phyloP scores from a whole-genome alignment of 225 moss, liverwort and hornwort genomes.

The Neckera pumila region DNA sequence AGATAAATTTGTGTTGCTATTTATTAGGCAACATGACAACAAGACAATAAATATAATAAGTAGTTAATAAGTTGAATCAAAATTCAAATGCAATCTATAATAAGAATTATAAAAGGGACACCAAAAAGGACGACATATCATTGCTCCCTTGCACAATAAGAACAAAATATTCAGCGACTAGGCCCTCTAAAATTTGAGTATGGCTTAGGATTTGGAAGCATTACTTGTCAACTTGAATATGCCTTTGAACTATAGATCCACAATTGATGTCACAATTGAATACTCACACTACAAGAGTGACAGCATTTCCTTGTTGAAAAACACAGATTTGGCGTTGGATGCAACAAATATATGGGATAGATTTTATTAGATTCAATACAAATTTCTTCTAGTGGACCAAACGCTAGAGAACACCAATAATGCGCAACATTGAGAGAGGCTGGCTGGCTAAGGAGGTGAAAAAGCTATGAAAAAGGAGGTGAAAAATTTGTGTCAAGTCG shows the following conservation, averaged over 20 bases:
- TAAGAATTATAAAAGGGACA: not conserved
- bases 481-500: no score
- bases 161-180: not conserved
- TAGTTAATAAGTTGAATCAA: not conserved
- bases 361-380: no score
- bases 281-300: no score
- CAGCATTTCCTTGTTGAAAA: no score
- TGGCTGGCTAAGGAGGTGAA: no score
- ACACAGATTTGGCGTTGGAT: no score
- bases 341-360: no score
- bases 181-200: not conserved
- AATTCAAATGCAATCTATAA: not conserved
- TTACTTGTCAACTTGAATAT: not conserved
- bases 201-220: not conserved
- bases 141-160: not conserved
- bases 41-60: not conserved
- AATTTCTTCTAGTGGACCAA: no score
- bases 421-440: no score
- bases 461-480: no score
- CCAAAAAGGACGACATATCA: not conserved
- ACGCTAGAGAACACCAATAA: no score
- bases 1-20: not conserved
- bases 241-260: not conserved
- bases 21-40: not conserved
- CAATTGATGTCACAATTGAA: no score